Conservation (phyloP, 2,329 filamentous ascomycete species). For the Fusarium sp. region DNA sequence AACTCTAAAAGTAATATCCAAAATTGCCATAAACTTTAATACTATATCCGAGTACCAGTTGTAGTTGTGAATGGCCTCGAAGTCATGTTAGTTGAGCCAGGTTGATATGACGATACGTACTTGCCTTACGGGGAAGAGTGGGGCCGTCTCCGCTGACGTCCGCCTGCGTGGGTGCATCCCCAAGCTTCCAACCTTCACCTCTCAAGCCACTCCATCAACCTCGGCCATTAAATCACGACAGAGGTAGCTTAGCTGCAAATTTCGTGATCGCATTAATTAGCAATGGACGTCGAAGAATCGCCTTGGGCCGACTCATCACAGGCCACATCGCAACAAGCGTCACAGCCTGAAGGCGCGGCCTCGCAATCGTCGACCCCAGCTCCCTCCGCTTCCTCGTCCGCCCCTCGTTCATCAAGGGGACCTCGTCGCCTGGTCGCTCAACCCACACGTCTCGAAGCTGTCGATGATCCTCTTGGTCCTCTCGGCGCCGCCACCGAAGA, state of each 20-base stretch:
- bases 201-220: conserved; percentile 15
- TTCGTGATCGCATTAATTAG: conserved; percentile 20
- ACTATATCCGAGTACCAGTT: too few species aligned
- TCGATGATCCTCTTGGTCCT: conserved; percentile 81
- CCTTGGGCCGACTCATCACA: conserved; percentile 63
- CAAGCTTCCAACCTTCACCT: conserved; percentile 42
- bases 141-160: conserved; percentile 40
- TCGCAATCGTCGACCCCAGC: conserved; percentile 46
- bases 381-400: conserved; percentile 46
- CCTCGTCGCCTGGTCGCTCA: conserved; percentile 77
- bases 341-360: conserved; percentile 44
- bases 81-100: background rate
- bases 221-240: conserved; percentile 16
- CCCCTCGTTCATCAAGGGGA: conserved; percentile 58
- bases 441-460: conserved; percentile 80
- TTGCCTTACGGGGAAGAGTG: conserved; percentile 32
- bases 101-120: conserved; percentile 24
- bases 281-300: conserved; percentile 64
- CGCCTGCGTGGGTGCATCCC: conserved; percentile 25
- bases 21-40: background rate
- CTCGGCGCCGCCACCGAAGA: conserved; percentile 73
- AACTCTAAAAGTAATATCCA: background rate
- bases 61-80: background rate
- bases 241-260: conserved; percentile 2
- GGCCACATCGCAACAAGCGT: conserved; percentile 48